Conservation (phyloP, 2,329 filamentous ascomycete species). For the Colletotrichum viniferum region DNA sequence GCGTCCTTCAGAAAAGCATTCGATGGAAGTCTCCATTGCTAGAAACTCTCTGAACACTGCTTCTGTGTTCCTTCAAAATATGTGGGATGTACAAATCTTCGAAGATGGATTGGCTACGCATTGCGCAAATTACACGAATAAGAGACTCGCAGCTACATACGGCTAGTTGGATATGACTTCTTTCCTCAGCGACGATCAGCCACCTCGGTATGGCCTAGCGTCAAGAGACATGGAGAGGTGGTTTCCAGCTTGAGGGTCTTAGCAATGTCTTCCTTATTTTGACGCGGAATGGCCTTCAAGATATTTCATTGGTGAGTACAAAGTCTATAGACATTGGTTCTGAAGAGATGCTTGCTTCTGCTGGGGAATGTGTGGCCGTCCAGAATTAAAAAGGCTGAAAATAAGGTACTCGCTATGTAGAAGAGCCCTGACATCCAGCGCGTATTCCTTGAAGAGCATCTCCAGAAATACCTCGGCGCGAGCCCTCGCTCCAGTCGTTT, state of each 20-base stretch:
- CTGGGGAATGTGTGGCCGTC: background rate
- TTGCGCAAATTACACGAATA: background rate
- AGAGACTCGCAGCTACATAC: background rate
- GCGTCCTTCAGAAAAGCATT: background rate
- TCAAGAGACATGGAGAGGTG: background rate
- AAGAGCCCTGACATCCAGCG: background rate
- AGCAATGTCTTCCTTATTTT: background rate
- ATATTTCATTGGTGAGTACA: background rate
- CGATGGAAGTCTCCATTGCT: background rate
- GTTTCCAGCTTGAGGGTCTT: background rate
- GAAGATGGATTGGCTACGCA: background rate
- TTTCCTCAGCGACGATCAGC: background rate
- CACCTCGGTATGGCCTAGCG: background rate
- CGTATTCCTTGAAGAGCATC: background rate
- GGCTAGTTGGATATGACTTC: background rate
- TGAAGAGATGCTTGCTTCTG: background rate
- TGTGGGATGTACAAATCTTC: background rate
- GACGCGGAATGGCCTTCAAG: background rate
- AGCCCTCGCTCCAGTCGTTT: background rate
- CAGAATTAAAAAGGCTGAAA: background rate
- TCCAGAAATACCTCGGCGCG: background rate
- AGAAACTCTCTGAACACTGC: background rate
- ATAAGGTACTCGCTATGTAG: background rate
- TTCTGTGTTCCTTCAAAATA: background rate
- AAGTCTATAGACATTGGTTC: background rate